Evolutionary conservation across 2,329 filamentous ascomycete species (phyloP).

Genomic region (Albophoma yamanashiensis): DNA sequence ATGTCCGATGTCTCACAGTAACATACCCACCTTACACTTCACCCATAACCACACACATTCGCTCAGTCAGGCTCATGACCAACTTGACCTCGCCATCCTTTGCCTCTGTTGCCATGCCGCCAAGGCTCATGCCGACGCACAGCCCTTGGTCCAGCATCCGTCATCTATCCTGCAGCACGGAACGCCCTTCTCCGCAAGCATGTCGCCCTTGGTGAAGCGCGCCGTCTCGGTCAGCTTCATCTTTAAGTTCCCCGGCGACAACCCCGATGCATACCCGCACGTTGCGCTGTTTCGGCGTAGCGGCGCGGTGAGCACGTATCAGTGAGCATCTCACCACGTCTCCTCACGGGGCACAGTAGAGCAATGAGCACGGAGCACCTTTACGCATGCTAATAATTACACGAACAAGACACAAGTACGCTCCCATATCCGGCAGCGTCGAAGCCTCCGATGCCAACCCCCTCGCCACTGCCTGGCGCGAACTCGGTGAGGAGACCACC

Average conservation of each 20-base stretch:
- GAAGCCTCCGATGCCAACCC: constrained; percentile 40
- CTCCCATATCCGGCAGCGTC: constrained; percentile 52
- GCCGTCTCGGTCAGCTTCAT: constrained; percentile 40
- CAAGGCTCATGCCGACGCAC: neutral
- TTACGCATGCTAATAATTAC: no score
- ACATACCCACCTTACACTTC: no score
- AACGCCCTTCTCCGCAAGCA: neutral
- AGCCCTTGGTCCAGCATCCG: no score
- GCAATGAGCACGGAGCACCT: neutral
- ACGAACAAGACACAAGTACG: constrained; percentile 40
- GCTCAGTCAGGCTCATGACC: neutral
- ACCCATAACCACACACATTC: neutral
- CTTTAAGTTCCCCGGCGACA: constrained; percentile 29
- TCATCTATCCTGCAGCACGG: neutral
- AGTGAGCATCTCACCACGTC: constrained; percentile 24
- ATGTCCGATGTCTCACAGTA: neutral
- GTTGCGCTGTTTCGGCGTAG: constrained; percentile 55
- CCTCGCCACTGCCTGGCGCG: constrained; percentile 47
- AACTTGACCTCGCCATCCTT: neutral
- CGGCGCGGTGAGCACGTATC: constrained; percentile 47
- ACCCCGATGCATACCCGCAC: constrained; percentile 24
- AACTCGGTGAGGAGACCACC: constrained; percentile 51
- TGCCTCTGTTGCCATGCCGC: neutral
- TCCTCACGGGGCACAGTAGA: neutral
- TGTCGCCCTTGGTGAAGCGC: constrained; percentile 13